Conservation (phyloP, 352 stramenopile species). For the Chrysophaeum taylorii region DNA sequence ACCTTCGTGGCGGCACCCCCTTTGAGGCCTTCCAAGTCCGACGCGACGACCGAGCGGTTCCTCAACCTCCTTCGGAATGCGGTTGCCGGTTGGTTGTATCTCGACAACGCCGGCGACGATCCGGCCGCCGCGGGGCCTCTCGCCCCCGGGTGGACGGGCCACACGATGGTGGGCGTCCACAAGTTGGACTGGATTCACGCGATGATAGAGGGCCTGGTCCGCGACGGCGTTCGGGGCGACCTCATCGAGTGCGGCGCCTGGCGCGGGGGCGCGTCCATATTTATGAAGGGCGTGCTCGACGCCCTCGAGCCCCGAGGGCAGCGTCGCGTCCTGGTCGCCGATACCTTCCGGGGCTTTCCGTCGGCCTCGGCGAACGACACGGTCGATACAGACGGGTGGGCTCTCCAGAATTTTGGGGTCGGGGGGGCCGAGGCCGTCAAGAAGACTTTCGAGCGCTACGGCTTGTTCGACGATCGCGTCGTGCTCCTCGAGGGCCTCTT, state of each 20-base stretch:
- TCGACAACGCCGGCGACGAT: conserved; percentile 3
- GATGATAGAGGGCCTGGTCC: neutral
- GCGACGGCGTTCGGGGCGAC: neutral
- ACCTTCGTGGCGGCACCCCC: conserved; percentile 3
- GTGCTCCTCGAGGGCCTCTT: conserved; percentile 5
- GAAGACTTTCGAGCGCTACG: conserved; percentile 1
- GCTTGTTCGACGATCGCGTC: neutral
- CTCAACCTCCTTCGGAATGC: neutral
- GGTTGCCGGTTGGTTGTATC: conserved; percentile 6
- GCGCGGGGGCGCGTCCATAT: conserved; percentile 12
- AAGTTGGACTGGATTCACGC: conserved; percentile 11
- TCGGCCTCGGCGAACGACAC: neutral
- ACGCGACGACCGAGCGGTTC: neutral
- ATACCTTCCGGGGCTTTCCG: conserved; percentile 6
- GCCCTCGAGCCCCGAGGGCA: neutral
- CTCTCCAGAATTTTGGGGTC: conserved; percentile 6
- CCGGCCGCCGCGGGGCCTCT: neutral
- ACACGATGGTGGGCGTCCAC: conserved; percentile 9
- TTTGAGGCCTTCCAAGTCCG: neutral
- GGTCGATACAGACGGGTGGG: conserved; percentile 9
- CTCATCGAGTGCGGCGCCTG: conserved; percentile 12
- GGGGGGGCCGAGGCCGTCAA: neutral
- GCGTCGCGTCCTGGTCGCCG: neutral
- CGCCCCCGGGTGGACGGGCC: neutral
- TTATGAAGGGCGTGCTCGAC: conserved; percentile 11